phyloP scores from a whole-genome alignment of 192 early-diverging fungal genomes.

The Backusella mclennaniae region DNA sequence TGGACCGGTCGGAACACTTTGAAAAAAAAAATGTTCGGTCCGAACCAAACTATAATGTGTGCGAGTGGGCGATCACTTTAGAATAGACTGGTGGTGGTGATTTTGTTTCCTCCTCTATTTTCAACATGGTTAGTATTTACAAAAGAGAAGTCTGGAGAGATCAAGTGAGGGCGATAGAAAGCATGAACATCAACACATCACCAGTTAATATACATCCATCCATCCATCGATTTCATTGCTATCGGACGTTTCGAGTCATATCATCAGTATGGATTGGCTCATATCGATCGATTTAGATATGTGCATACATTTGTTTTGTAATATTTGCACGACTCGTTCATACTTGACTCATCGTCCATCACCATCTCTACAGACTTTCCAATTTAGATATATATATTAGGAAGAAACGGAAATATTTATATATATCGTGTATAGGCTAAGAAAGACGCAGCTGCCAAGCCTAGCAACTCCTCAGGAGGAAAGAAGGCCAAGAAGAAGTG shows the following conservation, averaged over 20 bases:
- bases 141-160: constrained; percentile 1
- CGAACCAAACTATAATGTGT: neutral
- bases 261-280: neutral
- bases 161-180: neutral
- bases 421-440: constrained; percentile 43
- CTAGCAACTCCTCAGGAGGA: constrained; percentile 55
- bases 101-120: constrained; percentile 14
- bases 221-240: neutral
- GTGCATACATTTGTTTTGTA: neutral
- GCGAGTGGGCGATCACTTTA: neutral
- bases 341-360: neutral
- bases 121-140: constrained; percentile 20
- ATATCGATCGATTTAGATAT: neutral
- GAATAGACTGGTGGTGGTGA: neutral
- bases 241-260: neutral
- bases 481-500: constrained; percentile 84
- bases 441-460: constrained; percentile 60
- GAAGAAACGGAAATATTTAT: neutral
- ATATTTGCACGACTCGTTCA: neutral
- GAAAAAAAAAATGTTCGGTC: neutral
- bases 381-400: neutral
- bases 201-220: neutral
- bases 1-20: neutral
- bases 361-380: neutral
- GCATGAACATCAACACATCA: neutral